Evolutionary conservation across 768 basidiomycete species (phyloP), one percentile per base, ranked within the genome.

Genomic region (Suillus americanus): DNA sequence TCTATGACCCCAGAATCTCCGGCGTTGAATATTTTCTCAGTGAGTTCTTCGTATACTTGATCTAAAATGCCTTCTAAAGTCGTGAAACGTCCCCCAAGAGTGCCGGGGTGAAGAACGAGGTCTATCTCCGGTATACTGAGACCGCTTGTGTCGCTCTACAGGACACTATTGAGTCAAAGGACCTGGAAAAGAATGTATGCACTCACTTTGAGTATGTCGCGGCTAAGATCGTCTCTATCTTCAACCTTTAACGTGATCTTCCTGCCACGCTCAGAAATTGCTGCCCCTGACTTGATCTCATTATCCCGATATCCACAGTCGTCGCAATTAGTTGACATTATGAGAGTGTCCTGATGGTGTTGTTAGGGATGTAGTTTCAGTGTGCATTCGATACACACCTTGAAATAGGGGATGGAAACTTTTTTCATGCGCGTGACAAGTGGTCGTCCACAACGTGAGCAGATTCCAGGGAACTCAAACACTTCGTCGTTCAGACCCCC

Each of bases 251-350:
- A 82, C 0, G 84, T 93, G 67, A 98, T 94, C 64, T 82, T 85
- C 76, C 92, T 96, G 20, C 97, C 97, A 71, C 91, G 82, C 5
- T 85, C 86, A 3, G 97, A 93, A 64, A 98, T 93, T 1, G 96
- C 95, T 2, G 89, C 79, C 25, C 97, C 94, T 6, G 94, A 92
- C 76, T 99, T 99, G 72, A 99, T 91, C 79, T 99, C 97, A 71
- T 96, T 99, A 77, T 99, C 97, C 64, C 94, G 85, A 77, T 99
- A 99, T 1, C 97, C 97, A 76, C 97, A 99, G 60, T 80, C 77
- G 64, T 95, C 94, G 75, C 97, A 99, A 74, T 97, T 98, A 7
- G 96, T 96, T 28, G 97, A 97, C 95, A 98, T 98, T 78, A 99
- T 97, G 62, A 99, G 79, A 63, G 95, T 90, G 70, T 99, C 95